Evolutionary conservation across 2,329 filamentous ascomycete genomes (phyloP), one percentile per base, ranked within the genome.

Genomic region (Colletotrichum gigasporum): DNA sequence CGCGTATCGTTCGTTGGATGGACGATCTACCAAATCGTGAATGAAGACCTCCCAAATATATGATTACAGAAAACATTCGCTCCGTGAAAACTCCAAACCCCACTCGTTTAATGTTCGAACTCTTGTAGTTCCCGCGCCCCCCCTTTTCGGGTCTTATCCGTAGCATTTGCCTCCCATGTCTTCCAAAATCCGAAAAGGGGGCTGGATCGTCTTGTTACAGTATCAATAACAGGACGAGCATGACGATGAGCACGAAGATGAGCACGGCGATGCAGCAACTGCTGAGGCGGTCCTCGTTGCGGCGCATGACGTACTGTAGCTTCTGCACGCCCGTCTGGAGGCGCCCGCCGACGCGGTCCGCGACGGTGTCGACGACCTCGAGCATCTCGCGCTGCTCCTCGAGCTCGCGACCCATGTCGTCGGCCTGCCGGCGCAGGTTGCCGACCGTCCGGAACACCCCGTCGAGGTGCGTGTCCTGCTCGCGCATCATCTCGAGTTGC

Each of bases 331-430:
- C 96, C 59, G 85, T 93, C 80, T 93, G 89, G 72, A 99, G 79
- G 74, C 96, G 90, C 1, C 93, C 92, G 12, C 93, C 92, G 1
- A 99, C 94, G 32, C 95, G 86, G 76, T 98, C 94, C 4, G 93
- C 93, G 60, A 97, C 83, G 28, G 84, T 86, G 78, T 98, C 95
- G 39, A 96, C 91, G 54, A 92, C 90, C 67, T 96, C 90, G 61
- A 99, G 83, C 86, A 98, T 91, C 76, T 94, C 92, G 20, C 86
- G 86, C 83, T 99, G 96, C 80, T 99, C 96, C 79, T 97, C 96
- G 45, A 99, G 83, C 81, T 99, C 96, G 61, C 95, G 85, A 2
- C 96, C 95, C 95, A 99, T 99, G 71, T 94, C 92, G 78, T 96
- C 90, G 2, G 96, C 96, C 83, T 98, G 96, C 74, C 91, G 85